Base-by-base conservation (phyloP, 2,329 filamentous ascomycete species). In the Beauveria sp. region DNA sequence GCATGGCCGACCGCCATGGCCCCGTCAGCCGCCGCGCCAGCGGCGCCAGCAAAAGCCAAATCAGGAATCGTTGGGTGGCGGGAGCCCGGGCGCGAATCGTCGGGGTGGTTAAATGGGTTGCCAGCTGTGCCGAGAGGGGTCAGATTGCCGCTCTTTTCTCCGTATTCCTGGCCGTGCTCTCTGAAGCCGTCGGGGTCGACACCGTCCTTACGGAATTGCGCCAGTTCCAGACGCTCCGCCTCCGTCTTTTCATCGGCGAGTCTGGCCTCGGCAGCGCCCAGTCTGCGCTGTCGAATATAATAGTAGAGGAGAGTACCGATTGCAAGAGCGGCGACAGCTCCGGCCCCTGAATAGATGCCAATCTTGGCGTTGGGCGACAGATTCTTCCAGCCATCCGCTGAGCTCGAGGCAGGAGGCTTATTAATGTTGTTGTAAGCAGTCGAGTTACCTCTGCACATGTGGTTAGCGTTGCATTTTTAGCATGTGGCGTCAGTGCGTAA, bases 251-350 rank as follows among this genome's bases (percentile, higher is more conserved):
- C 72, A 40, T 75, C 75, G 18, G 78, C 80, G 9, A 75, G 61
- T 43, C 74, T 74, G 43, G 82, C 81, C 69, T 87, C 84, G 24
- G 67, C 69, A 22, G 76, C 75, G 14, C 85, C 85, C 0, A 73
- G 73, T 47, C 79, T 77, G 43, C 84, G 79, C 70, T 86, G 82
- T 47, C 77, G 77, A 68, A 84, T 73, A 72, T 80, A 85, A 74
- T 81, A 83, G 68, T 82, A 80, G 22, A 79, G 68, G 7, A 78
- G 73, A 0, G 73, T 72, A 30, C 69, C 72, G 18, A 81, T 28
- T 0, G 81, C 67, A 6, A 79, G 63, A 26, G 74, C 78, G 7
- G 70, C 81, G 0, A 78, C 76, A 20, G 66, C 72, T n/a, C 73
- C 79, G 2, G 74, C 77, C 10, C 71, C 72, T 3, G 76, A 79